Conservation (phyloP, 2,329 filamentous ascomycete species). For the Colletotrichum lindemuthianum region DNA sequence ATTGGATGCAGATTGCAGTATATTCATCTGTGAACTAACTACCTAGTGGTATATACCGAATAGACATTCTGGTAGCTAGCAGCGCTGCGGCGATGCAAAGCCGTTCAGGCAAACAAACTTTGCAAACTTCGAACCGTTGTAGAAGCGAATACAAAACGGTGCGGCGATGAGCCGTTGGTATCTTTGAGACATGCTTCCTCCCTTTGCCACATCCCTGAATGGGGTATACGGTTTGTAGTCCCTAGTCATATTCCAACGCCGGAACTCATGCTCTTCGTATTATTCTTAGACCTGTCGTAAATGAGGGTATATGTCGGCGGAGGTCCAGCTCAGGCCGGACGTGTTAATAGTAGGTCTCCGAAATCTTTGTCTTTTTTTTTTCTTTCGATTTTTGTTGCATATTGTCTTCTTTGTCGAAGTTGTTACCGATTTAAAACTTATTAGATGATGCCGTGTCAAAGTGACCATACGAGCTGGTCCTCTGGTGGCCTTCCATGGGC, state of each 20-base stretch:
- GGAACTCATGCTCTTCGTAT: conserved; percentile 23
- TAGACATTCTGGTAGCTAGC: conserved; percentile 22
- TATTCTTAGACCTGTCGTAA: conserved; percentile 33
- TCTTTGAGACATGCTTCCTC: conserved; percentile 23
- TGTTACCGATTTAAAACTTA: conserved; percentile 27
- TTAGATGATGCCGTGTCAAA: conserved; percentile 40
- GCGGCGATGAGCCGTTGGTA: conserved; percentile 34
- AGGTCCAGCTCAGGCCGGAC: conserved; percentile 36
- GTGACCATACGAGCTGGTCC: conserved; percentile 49
- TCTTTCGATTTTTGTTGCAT: conserved; percentile 6
- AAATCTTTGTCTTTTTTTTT: neutral
- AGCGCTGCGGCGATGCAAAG: conserved; percentile 15
- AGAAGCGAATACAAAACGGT: conserved; percentile 32
- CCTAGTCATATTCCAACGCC: conserved; percentile 21
- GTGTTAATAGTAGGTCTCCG: conserved; percentile 19
- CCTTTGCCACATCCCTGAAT: conserved; percentile 1
- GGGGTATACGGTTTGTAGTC: neutral
- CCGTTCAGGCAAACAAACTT: conserved; percentile 14
- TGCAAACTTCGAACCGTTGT: conserved; percentile 25
- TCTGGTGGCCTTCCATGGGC: conserved; percentile 44
- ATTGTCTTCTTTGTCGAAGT: neutral
- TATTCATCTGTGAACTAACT: conserved; percentile 25
- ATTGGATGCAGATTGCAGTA: conserved; percentile 25
- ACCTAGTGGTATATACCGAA: conserved; percentile 21
- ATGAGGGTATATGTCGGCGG: conserved; percentile 37